These are phyloP conservation scores for Schoenoplectus triqueter DNA, from an alignment of 202 grass and related monocot genomes.

Conservation along the genomic window DNA sequence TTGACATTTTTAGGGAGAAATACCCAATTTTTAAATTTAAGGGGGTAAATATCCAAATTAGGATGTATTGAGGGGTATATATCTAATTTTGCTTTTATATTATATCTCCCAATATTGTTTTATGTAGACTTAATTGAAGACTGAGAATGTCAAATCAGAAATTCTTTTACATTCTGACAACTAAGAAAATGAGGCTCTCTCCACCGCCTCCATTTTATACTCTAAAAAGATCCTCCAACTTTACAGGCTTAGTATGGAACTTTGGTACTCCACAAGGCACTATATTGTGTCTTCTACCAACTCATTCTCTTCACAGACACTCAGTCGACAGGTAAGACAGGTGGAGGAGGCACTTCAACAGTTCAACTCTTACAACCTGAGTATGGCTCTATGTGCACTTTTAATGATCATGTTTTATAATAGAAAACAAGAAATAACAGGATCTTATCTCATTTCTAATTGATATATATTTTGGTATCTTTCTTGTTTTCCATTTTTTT, in stretches of 20 bases:
- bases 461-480: too few relatives aligned
- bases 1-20: too few relatives aligned
- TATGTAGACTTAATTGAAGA: not conserved
- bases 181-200: constrained; percentile 52
- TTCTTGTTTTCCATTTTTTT: too few relatives aligned
- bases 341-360: constrained; percentile 66
- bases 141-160: not conserved
- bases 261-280: constrained; percentile 46
- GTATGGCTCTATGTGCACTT: too few relatives aligned
- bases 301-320: constrained; percentile 46
- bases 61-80: too few relatives aligned
- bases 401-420: too few relatives aligned
- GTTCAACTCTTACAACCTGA: constrained; percentile 57
- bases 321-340: constrained; percentile 59
- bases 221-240: constrained; percentile 44
- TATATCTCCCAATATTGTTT: not conserved
- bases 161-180: not conserved
- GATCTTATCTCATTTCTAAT: too few relatives aligned
- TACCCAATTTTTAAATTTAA: too few relatives aligned
- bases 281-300: constrained; percentile 21
- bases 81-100: too few relatives aligned
- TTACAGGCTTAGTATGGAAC: constrained; percentile 46
- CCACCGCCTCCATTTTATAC: constrained; percentile 46
- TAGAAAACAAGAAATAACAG: too few relatives aligned
- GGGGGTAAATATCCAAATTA: too few relatives aligned